Evolutionary conservation across 352 stramenopile genomes (phyloP), one percentile per base, ranked within the genome.

Genomic region (Pythium aquatile): DNA sequence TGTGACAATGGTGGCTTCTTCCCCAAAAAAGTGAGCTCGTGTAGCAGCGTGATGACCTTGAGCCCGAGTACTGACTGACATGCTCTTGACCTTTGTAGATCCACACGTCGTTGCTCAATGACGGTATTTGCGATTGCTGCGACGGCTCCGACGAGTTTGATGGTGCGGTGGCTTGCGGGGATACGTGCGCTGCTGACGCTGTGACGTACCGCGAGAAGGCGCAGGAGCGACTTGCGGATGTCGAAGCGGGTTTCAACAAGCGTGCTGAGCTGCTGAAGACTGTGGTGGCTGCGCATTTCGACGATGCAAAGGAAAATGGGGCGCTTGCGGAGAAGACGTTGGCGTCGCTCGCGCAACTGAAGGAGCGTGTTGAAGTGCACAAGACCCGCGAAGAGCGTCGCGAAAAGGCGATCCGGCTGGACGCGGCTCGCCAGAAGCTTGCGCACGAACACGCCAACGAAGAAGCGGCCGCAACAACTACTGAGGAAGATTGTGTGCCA

Each of bases 81-180:
- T 28, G 1, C 13, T 5, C 13, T 42, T 62, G 37, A 39, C 17
- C n/a, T 44, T 4, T 14, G 29, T 75, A 86, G 68, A 86, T 91
- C 39, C 83, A 90, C 11, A 85, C 85, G 5, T 98, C 90, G 1
- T 73, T 87, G 16, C 68, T 99, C 28, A 74, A 96, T 46, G 97
- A 99, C 71, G 93, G 91, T 10, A 83, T 99, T 58, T 99, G 97
- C 68, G 97, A 99, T 80, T 99, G 97, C 74, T 99, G 97, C 61
- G 96, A 99, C 69, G 97, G 96, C 11, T 85, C 83, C 14, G 96
- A 99, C 63, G 97, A 99, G 65, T 73, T 72, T 49, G n/a, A 68
- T 33, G 20, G 14, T 13, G 11, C 13, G 24, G 61, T 29, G 5
- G 55, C 55, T 0, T 94, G 85, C 53, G 14, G 32, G 2, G 78